A percentile compares a stretch with the other conserved stretches of the same genome.
Conservation (phyloP, 2,329 filamentous ascomycete genomes). For the Mollisia scopiformis region DNA sequence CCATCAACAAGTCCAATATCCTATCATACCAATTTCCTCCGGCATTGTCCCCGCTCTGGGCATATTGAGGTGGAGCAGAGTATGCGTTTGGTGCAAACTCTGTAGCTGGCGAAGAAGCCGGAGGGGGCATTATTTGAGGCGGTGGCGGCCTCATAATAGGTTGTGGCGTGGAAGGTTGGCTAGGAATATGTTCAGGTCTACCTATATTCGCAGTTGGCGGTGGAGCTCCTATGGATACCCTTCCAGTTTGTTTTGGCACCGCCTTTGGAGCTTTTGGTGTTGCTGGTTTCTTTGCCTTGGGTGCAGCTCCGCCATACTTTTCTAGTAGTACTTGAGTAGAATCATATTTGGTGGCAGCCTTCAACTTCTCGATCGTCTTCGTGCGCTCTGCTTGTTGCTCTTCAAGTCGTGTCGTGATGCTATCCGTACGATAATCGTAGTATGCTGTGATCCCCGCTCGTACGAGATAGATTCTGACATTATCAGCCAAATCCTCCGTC, state of each 20-base stretch:
- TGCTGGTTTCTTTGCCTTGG: constrained; percentile 33
- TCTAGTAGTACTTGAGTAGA: constrained; percentile 90
- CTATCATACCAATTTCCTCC: constrained; percentile 87
- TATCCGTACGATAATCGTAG: constrained; percentile 81
- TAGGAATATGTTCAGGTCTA: constrained; percentile 37
- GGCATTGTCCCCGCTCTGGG: constrained; percentile 22
- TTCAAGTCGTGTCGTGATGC: constrained; percentile 70
- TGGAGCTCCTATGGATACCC: constrained; percentile 58
- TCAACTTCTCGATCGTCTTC: constrained; percentile 90
- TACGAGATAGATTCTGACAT: constrained; percentile 73
- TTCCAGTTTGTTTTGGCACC: constrained; percentile 34
- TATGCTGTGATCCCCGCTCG: constrained; percentile 68
- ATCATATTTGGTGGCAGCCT: constrained; percentile 93
- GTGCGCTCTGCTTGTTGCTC: constrained; percentile 77
- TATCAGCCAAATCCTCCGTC: neutral
- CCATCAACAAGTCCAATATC: constrained; percentile 86
- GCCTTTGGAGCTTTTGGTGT: constrained; percentile 29
- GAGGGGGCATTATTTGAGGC: constrained; percentile 23
- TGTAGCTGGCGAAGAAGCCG: constrained; percentile 35
- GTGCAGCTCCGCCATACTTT: constrained; percentile 75
- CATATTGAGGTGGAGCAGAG: constrained; percentile 38
- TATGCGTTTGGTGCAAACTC: constrained; percentile 80
- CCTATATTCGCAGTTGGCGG: constrained; percentile 67
- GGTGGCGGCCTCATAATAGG: constrained; percentile 17
- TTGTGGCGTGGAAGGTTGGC: constrained; percentile 31